Conservation (phyloP, 1,139 yeast species). For the Pichia cactophila region DNA sequence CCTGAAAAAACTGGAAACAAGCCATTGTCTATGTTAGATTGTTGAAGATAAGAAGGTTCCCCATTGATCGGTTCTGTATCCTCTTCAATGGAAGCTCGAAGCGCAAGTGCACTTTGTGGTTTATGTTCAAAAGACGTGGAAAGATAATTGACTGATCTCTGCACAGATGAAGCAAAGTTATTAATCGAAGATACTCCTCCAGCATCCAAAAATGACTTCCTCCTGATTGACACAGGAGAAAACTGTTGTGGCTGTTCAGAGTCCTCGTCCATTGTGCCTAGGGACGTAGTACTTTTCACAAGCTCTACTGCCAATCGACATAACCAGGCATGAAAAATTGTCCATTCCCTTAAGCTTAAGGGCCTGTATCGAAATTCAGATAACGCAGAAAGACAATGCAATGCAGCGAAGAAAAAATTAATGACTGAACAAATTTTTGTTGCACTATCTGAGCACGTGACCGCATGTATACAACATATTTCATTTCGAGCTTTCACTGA, state of each 20-base stretch:
- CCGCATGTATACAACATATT: too few relatives aligned
- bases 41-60: background rate
- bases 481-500: too few relatives aligned
- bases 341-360: background rate
- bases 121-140: conserved; percentile 16
- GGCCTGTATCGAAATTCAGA: background rate
- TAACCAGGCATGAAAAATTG: background rate
- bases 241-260: background rate
- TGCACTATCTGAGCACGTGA: background rate
- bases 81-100: background rate
- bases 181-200: conserved; percentile 27
- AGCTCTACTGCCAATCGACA: background rate
- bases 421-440: background rate
- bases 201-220: conserved; percentile 23
- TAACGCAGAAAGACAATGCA: too few relatives aligned
- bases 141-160: conserved; percentile 25
- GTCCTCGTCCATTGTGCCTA: background rate
- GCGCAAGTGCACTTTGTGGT: background rate
- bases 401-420: too few relatives aligned
- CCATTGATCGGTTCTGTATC: background rate
- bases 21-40: background rate
- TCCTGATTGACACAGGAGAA: conserved; percentile 9
- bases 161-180: conserved; percentile 27
- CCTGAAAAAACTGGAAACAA: background rate
- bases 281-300: background rate